Evolutionary conservation across 148 eudicot genomes (phyloP).

Genomic region (Tetragonia tetragonoides): DNA sequence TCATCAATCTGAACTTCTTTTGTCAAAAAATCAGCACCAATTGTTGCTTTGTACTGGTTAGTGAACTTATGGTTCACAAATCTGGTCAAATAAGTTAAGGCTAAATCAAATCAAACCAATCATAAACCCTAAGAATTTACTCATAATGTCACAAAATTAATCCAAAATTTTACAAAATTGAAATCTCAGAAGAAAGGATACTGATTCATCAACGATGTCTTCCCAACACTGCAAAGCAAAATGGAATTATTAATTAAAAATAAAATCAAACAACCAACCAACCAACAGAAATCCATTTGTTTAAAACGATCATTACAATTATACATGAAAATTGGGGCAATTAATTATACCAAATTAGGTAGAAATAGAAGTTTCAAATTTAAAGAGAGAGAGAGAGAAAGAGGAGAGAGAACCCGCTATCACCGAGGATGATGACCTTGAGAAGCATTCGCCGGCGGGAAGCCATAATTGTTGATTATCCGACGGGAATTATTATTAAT

Average conservation of each 20-base stretch:
- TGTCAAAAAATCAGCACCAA: conserved; percentile 84
- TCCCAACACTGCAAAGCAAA: conserved; percentile 58
- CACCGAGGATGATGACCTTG: conserved; percentile 82
- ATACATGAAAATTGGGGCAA: conserved; percentile 3
- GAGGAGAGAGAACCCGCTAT: conserved; percentile 55
- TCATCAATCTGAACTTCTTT: conserved; percentile 80
- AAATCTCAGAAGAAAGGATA: conserved; percentile 34
- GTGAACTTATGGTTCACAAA: conserved; percentile 72
- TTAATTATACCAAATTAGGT: neutral
- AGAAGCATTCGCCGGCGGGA: conserved; percentile 70
- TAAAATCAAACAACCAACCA: conserved; percentile 1
- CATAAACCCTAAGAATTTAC: neutral
- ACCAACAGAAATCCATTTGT: neutral
- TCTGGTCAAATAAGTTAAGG: conserved; percentile 39
- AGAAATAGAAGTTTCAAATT: neutral
- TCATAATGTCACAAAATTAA: too few relatives aligned
- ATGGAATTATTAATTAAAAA: neutral
- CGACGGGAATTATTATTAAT: neutral
- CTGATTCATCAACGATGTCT: conserved; percentile 91
- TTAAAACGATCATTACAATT: neutral
- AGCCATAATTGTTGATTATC: conserved; percentile 35
- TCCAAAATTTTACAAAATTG: neutral
- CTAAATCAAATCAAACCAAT: conserved; percentile 6
- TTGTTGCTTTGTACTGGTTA: conserved; percentile 76
- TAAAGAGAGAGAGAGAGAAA: neutral